phyloP scores from a whole-genome alignment of 2,329 filamentous ascomycete genomes.

The Sarocladium oryzae region DNA sequence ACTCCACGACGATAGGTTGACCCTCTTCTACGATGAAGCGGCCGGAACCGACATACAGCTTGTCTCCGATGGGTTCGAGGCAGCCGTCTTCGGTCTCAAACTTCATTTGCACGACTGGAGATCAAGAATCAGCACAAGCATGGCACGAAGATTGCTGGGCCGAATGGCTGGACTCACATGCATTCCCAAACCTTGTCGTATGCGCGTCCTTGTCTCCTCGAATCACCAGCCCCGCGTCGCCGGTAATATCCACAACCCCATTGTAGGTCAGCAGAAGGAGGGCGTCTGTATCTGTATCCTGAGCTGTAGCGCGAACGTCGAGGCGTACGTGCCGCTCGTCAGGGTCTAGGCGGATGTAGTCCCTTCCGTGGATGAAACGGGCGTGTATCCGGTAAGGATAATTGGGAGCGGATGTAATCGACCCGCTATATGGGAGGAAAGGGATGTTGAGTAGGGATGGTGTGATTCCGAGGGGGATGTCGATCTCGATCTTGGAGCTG shows the following conservation, averaged over 20 bases:
- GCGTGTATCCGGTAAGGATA: slow-evolving; percentile 31
- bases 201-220: slow-evolving; percentile 26
- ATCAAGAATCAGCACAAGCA: neutral
- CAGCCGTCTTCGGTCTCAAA: slow-evolving; percentile 31
- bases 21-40: slow-evolving; percentile 31
- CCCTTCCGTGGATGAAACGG: slow-evolving; percentile 30
- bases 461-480: slow-evolving; percentile 25
- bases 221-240: slow-evolving; percentile 27
- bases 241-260: slow-evolving; percentile 28
- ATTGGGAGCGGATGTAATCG: slow-evolving; percentile 27
- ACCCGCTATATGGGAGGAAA: slow-evolving; percentile 23
- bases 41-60: slow-evolving; percentile 34
- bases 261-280: slow-evolving; percentile 31
- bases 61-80: slow-evolving; percentile 29
- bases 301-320: slow-evolving; percentile 29
- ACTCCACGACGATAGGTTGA: slow-evolving; percentile 30
- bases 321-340: slow-evolving; percentile 29
- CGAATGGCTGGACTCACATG: slow-evolving; percentile 22
- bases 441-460: slow-evolving; percentile 27
- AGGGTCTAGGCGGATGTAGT: slow-evolving; percentile 33
- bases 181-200: slow-evolving; percentile 32
- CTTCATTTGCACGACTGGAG: slow-evolving; percentile 29
- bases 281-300: slow-evolving; percentile 24
- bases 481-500: slow-evolving; percentile 25
- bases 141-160: neutral